phyloP scores from a whole-genome alignment of 192 early-diverging fungal species.

The Dissophora ornata region DNA sequence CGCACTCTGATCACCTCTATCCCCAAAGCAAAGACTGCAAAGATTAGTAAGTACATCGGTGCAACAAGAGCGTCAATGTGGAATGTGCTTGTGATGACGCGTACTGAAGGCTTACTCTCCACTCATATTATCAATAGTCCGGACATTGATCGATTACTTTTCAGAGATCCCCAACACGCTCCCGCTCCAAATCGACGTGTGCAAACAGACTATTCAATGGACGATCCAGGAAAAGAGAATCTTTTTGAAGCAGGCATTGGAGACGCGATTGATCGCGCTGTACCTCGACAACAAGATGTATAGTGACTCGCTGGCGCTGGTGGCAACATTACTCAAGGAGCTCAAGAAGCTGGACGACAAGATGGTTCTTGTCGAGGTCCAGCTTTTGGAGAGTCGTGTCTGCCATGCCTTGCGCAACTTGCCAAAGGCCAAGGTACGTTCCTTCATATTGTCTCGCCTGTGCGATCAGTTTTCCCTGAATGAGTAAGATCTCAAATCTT shows the following conservation, averaged over 20 bases:
- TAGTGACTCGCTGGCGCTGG: constrained; percentile 87
- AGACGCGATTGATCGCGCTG: constrained; percentile 91
- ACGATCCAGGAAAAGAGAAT: constrained; percentile 90
- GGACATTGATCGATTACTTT: constrained; percentile 88
- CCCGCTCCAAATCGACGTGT: constrained; percentile 90
- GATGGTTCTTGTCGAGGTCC: constrained; percentile 97
- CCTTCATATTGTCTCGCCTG: too few species aligned
- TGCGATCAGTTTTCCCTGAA: too few species aligned
- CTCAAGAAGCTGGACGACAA: constrained; percentile 99
- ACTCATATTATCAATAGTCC: constrained; percentile 59
- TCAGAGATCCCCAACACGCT: constrained; percentile 87
- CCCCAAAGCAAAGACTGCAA: constrained; percentile 97
- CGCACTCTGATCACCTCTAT: constrained; percentile 83
- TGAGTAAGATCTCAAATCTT: too few species aligned
- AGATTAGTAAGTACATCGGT: constrained; percentile 86
- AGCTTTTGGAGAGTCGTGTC: constrained; percentile 93
- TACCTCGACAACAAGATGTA: constrained; percentile 96
- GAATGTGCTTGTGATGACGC: too few species aligned
- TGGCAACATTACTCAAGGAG: constrained; percentile 88
- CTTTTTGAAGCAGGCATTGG: constrained; percentile 94
- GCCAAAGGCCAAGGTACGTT: constrained; percentile 85
- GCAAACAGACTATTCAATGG: constrained; percentile 96
- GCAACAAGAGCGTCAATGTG: too few species aligned
- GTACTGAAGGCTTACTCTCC: too few species aligned
- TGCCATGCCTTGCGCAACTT: constrained; percentile 93